phyloP scores from a whole-genome alignment of 257 asterid species.

The Ilex aquifolium region DNA sequence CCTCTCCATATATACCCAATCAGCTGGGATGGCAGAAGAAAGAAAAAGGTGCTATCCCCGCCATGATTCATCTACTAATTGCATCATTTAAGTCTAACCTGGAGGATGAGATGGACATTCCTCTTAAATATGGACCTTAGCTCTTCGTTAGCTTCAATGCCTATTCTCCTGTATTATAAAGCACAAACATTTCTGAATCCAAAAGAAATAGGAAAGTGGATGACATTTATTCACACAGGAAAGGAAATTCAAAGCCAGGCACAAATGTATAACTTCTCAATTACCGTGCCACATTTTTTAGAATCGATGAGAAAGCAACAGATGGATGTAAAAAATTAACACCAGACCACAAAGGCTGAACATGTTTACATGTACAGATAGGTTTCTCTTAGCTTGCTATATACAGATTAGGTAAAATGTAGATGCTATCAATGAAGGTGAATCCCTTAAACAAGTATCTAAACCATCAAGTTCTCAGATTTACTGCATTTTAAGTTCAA shows the following conservation, averaged over 20 bases:
- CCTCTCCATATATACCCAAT: neutral
- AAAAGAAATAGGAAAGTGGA: neutral
- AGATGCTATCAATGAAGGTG: neutral
- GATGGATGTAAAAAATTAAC: neutral
- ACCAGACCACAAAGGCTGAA: too few species aligned
- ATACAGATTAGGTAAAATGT: too few species aligned
- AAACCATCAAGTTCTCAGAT: neutral
- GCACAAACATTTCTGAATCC: neutral
- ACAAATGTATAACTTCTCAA: neutral
- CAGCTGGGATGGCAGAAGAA: neutral
- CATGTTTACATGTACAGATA: too few species aligned
- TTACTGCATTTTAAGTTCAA: too few species aligned
- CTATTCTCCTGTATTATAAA: slow-evolving; percentile 65
- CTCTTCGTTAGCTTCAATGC: slow-evolving; percentile 92
- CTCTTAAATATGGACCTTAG: slow-evolving; percentile 76
- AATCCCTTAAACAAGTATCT: neutral
- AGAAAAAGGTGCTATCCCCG: neutral
- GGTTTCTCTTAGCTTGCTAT: too few species aligned
- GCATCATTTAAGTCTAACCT: slow-evolving; percentile 68
- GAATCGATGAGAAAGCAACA: neutral
- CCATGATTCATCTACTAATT: neutral
- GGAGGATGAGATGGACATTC: slow-evolving; percentile 72
- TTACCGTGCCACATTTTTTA: neutral
- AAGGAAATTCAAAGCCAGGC: neutral
- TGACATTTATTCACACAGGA: neutral